A percentile compares a stretch with the other conserved stretches of the same genome.
phyloP scores from a whole-genome alignment of 208 protist species.

The Crithidia expoeki region DNA sequence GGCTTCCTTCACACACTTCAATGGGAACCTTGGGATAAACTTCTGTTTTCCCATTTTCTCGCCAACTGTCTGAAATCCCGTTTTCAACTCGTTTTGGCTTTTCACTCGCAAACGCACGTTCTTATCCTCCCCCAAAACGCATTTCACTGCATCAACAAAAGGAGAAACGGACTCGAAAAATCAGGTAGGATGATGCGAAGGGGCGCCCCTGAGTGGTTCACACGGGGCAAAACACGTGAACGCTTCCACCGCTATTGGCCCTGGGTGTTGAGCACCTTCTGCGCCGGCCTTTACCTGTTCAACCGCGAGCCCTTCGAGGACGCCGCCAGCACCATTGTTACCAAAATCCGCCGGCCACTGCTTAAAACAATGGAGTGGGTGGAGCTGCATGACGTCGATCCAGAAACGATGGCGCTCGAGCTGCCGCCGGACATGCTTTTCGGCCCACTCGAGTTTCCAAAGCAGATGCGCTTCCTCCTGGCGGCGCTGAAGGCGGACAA shows the following conservation, averaged over 20 bases:
- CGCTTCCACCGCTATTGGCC: constrained; percentile 88
- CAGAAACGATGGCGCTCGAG: constrained; percentile 88
- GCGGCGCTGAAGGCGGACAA: constrained; percentile 87
- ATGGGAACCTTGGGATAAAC: too few relatives aligned
- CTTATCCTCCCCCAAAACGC: too few relatives aligned
- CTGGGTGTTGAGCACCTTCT: constrained; percentile 82
- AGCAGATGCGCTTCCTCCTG: constrained; percentile 91
- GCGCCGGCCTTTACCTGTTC: constrained; percentile 79
- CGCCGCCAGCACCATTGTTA: constrained; percentile 70
- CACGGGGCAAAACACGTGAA: constrained; percentile 74
- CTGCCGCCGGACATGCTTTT: constrained; percentile 90
- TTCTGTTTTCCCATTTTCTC: too few relatives aligned
- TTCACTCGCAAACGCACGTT: neutral
- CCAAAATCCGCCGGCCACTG: constrained; percentile 79
- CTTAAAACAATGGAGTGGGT: constrained; percentile 90
- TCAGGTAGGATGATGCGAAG: constrained; percentile 66
- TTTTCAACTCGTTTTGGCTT: too few relatives aligned
- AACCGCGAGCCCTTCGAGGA: constrained; percentile 91
- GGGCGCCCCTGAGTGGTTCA: constrained; percentile 83
- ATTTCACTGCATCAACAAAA: neutral
- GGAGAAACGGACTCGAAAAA: neutral
- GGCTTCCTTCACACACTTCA: too few relatives aligned
- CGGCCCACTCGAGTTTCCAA: constrained; percentile 80
- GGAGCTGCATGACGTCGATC: constrained; percentile 89
- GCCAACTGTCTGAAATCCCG: too few relatives aligned